Evolutionary conservation across 768 basidiomycete genomes (phyloP).

Genomic region (Tricholoma bakamatsutake): DNA sequence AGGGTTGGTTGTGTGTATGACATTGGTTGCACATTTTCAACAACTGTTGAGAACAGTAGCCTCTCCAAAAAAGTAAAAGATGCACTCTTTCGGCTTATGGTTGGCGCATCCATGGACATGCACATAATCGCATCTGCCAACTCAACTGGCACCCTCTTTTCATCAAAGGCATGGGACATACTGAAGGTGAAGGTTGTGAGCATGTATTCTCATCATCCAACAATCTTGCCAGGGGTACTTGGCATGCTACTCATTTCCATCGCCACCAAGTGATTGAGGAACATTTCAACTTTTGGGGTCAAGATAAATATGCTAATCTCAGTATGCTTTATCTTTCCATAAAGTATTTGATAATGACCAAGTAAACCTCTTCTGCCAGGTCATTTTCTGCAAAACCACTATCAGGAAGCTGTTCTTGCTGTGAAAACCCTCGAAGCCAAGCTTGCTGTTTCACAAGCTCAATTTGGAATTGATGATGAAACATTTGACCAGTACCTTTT

Average conservation of each 20-base stretch:
- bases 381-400: neutral
- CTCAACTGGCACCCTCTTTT: constrained; percentile 12
- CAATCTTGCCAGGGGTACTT: constrained; percentile 10
- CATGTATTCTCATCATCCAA: constrained; percentile 16
- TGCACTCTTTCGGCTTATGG: neutral
- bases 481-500: neutral
- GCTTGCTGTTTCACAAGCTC: neutral
- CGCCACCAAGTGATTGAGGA: neutral
- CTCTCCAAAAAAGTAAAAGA: neutral
- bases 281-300: neutral
- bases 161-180: constrained; percentile 12
- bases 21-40: neutral
- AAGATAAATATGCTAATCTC: too few relatives aligned
- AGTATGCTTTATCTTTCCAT: neutral
- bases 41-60: neutral
- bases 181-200: constrained; percentile 13
- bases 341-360: neutral
- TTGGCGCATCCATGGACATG: neutral
- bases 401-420: neutral
- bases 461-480: neutral
- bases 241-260: constrained; percentile 9
- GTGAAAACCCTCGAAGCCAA: neutral
- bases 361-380: neutral
- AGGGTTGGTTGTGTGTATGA: neutral
- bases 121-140: constrained; percentile 15